A percentile compares a stretch with the other conserved stretches of the same genome.
phyloP scores from a whole-genome alignment of 2,329 filamentous ascomycete genomes.

The Gnomoniopsis smithogilvyi region DNA sequence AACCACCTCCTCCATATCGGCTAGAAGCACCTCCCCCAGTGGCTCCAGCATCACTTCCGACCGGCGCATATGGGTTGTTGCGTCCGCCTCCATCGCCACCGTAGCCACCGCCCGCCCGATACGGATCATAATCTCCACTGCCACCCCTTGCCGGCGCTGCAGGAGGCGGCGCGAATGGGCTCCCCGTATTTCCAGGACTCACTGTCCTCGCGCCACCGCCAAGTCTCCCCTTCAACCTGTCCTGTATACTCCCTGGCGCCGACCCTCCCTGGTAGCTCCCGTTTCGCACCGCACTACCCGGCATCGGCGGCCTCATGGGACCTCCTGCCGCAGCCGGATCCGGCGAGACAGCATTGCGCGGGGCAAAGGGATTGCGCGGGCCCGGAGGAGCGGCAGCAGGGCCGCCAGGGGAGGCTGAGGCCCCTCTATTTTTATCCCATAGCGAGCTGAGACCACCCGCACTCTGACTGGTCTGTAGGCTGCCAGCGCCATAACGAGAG shows the following conservation, averaged over 20 bases:
- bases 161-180: conserved; percentile 46
- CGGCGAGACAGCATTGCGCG: conserved; percentile 29
- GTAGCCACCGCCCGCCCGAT: conserved; percentile 1
- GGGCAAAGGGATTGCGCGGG: conserved; percentile 26
- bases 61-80: conserved; percentile 45
- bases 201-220: conserved; percentile 58
- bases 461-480: conserved; percentile 27
- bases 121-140: conserved; percentile 21
- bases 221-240: conserved; percentile 75
- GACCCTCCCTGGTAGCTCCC: conserved; percentile 67
- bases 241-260: conserved; percentile 56
- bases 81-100: conserved; percentile 34
- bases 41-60: conserved; percentile 29
- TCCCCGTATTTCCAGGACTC: conserved; percentile 43
- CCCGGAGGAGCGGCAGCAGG: neutral
- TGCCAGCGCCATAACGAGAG: conserved; percentile 49
- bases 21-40: conserved; percentile 35
- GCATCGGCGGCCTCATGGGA: conserved; percentile 58
- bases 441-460: conserved; percentile 49
- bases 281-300: conserved; percentile 55
- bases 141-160: conserved; percentile 23
- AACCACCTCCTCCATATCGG: conserved; percentile 33
- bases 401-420: conserved; percentile 19
- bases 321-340: conserved; percentile 27
- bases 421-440: conserved; percentile 48